A percentile compares a stretch with the other conserved stretches of the same genome.
Evolutionary conservation across 1,284 basidiomycete genomes (phyloP).

Genomic region (Leucoagaricus sp.): DNA sequence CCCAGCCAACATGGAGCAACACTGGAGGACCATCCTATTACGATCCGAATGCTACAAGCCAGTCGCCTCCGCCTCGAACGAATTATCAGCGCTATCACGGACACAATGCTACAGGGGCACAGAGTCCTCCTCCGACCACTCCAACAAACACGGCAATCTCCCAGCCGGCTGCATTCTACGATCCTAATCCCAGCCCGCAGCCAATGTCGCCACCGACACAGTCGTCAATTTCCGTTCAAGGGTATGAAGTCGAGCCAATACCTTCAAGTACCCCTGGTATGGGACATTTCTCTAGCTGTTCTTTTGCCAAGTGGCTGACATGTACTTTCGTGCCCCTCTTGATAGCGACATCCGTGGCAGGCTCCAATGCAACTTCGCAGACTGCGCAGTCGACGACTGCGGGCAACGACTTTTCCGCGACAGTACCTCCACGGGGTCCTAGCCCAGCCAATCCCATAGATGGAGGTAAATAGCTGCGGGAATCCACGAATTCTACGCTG

Average conservation of each 20-base stretch:
- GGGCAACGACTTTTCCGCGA: neutral
- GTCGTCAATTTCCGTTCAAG: slow-evolving; percentile 1
- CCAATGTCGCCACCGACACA: slow-evolving; percentile 10
- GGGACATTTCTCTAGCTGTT: slow-evolving; percentile 2
- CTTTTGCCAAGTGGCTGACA: neutral
- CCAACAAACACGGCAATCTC: slow-evolving; percentile 17
- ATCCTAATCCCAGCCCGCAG: slow-evolving; percentile 32
- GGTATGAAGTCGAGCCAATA: slow-evolving; percentile 21
- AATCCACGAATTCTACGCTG: neutral
- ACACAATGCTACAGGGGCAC: neutral
- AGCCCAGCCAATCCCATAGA: slow-evolving; percentile 27
- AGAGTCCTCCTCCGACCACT: slow-evolving; percentile 6
- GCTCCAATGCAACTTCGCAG: neutral
- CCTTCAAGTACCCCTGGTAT: slow-evolving; percentile 4
- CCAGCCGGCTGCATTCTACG: slow-evolving; percentile 36
- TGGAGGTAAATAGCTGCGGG: slow-evolving; percentile 23
- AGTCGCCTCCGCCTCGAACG: slow-evolving; percentile 1
- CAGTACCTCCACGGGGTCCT: slow-evolving; percentile 11
- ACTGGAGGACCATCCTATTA: slow-evolving; percentile 11
- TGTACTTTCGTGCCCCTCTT: neutral
- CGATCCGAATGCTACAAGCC: neutral
- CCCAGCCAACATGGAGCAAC: slow-evolving; percentile 19
- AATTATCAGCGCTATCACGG: slow-evolving; percentile 18
- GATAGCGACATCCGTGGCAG: neutral
- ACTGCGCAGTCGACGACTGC: neutral